A percentile compares a stretch with the other conserved stretches of the same genome.
These are phyloP conservation scores for Thelonectria blattea DNA, from an alignment of 2,329 filamentous ascomycete genomes.

Conservation along the genomic window DNA sequence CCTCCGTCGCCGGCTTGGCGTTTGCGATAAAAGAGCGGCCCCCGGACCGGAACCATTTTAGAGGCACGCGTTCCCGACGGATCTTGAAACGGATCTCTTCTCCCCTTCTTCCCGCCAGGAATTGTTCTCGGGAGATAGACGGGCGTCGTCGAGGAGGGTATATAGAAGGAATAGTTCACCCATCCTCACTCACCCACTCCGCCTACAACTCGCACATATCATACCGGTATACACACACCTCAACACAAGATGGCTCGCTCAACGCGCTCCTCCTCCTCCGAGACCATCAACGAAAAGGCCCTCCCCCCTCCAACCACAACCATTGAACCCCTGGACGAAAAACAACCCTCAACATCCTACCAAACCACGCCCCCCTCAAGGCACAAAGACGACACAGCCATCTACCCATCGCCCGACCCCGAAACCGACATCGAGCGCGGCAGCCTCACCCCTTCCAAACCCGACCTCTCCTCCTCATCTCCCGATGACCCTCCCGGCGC, in stretches of 20 bases:
- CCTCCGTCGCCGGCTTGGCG: background rate
- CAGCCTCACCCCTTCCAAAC: slow-evolving; percentile 8
- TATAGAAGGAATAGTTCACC: no score
- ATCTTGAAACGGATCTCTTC: background rate
- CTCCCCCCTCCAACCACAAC: slow-evolving; percentile 5
- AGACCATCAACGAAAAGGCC: slow-evolving; percentile 33
- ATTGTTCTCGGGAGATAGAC: no score
- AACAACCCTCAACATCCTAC: slow-evolving; percentile 6
- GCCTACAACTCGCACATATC: background rate
- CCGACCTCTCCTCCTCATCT: background rate
- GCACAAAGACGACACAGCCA: slow-evolving; percentile 20
- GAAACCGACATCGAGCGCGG: slow-evolving; percentile 37
- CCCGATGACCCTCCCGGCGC: no score
- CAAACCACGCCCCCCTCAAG: no score
- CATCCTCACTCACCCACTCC: no score
- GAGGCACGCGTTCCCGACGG: background rate
- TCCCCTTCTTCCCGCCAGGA: no score
- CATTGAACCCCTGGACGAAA: slow-evolving; percentile 21
- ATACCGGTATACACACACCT: background rate
- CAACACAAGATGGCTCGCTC: slow-evolving; percentile 31
- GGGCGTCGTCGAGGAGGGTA: no score
- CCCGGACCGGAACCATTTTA: background rate
- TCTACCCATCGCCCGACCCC: slow-evolving; percentile 36
- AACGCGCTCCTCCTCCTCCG: slow-evolving; percentile 35
- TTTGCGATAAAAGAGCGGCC: background rate